A percentile compares a stretch with the other conserved stretches of the same genome.
Conservation (phyloP, 176 grass and related monocot species). For the Calamus simplicifolius region DNA sequence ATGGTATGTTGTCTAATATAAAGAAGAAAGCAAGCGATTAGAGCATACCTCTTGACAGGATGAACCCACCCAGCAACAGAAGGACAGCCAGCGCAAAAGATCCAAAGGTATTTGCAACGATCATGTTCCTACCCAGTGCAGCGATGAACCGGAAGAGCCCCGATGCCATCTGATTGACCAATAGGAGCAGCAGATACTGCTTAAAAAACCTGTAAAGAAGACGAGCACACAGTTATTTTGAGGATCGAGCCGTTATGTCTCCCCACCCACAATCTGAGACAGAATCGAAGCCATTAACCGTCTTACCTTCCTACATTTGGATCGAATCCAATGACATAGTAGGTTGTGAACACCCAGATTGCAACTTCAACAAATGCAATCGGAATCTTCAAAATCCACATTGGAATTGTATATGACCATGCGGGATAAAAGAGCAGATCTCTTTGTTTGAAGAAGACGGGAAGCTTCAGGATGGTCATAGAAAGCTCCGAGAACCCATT, state of each 20-base stretch:
- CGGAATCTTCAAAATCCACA: constrained; percentile 69
- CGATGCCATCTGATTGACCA: constrained; percentile 54
- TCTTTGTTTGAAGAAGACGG: constrained; percentile 72
- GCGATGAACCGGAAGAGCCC: constrained; percentile 51
- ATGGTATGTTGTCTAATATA: no score
- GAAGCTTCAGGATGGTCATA: constrained; percentile 57
- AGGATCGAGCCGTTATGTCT: no score
- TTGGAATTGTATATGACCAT: constrained; percentile 57
- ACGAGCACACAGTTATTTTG: not conserved
- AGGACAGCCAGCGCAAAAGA: constrained; percentile 45
- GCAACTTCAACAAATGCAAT: constrained; percentile 46
- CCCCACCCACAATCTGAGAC: no score
- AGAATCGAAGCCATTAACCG: no score
- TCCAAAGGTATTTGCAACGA: constrained; percentile 54
- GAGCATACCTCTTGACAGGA: constrained; percentile 44
- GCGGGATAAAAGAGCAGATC: constrained; percentile 60
- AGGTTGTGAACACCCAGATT: constrained; percentile 52
- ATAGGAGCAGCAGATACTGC: constrained; percentile 46
- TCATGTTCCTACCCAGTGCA: constrained; percentile 41
- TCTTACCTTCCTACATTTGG: constrained; percentile 51
- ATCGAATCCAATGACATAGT: constrained; percentile 69
- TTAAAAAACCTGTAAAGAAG: constrained; percentile 37
- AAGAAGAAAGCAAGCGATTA: not conserved
- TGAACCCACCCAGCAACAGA: constrained; percentile 49
- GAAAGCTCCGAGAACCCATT: constrained; percentile 69